Evolutionary conservation across 1,139 yeast genomes (phyloP).

Genomic region (Yamadazyma buinensis): DNA sequence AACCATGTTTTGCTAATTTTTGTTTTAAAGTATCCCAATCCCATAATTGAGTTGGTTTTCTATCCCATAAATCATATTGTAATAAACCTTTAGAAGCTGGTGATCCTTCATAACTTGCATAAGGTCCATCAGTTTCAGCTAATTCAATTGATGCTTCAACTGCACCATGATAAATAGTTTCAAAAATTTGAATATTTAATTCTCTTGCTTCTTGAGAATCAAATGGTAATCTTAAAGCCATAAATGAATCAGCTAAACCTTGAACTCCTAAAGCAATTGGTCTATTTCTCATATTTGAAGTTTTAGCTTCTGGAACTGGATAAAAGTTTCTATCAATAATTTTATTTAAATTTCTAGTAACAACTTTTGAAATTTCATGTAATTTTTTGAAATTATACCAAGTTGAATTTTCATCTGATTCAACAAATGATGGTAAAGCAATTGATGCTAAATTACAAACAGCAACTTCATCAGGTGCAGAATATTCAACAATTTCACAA

Average conservation of each 20-base stretch:
- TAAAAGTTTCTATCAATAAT: slow-evolving; percentile 56
- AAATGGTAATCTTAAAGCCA: slow-evolving; percentile 54
- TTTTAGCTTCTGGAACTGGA: slow-evolving; percentile 52
- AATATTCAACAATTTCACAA: slow-evolving; percentile 87
- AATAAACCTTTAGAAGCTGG: slow-evolving; percentile 57
- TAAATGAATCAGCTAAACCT: slow-evolving; percentile 59
- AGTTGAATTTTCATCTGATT: slow-evolving; percentile 31
- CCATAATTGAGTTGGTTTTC: slow-evolving; percentile 54
- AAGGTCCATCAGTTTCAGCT: slow-evolving; percentile 46
- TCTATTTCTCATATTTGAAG: slow-evolving; percentile 53
- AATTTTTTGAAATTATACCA: slow-evolving; percentile 54
- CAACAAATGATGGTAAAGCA: slow-evolving; percentile 72
- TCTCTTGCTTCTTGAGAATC: slow-evolving; percentile 55
- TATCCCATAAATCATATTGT: slow-evolving; percentile 57
- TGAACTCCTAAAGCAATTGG: slow-evolving; percentile 65
- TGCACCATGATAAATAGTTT: slow-evolving; percentile 59
- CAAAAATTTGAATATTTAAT: slow-evolving; percentile 56
- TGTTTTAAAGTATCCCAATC: slow-evolving; percentile 54
- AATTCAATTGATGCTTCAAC: slow-evolving; percentile 55
- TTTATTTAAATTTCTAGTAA: slow-evolving; percentile 52
- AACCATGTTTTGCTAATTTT: slow-evolving; percentile 42
- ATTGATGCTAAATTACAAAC: slow-evolving; percentile 88
- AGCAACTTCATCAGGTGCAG: slow-evolving; percentile 84
- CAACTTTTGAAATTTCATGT: slow-evolving; percentile 52
- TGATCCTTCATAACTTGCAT: slow-evolving; percentile 49